A percentile compares a stretch with the other conserved stretches of the same genome.
phyloP scores from a whole-genome alignment of 495 filamentous ascomycete genomes.

The Barbatosphaeria neglecta region DNA sequence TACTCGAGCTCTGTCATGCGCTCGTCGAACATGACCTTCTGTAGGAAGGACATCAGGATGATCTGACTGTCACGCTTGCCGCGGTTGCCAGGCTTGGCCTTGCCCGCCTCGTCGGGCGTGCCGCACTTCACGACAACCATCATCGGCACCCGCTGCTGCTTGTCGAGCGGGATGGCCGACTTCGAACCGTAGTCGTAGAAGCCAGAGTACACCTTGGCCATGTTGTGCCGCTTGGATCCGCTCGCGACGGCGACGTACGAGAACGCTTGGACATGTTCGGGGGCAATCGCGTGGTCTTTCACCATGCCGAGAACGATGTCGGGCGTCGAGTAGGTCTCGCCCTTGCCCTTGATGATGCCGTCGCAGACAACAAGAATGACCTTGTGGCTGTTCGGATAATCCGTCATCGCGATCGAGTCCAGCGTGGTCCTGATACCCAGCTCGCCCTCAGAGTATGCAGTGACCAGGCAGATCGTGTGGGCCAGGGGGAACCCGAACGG shows the following conservation, averaged over 20 bases:
- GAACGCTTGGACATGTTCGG: slow-evolving; percentile 72
- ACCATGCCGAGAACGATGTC: slow-evolving; percentile 90
- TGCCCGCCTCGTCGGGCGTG: slow-evolving; percentile 70
- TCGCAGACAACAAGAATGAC: slow-evolving; percentile 93
- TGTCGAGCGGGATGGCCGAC: slow-evolving; percentile 66
- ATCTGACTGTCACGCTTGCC: slow-evolving; percentile 99
- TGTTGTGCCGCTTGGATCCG: slow-evolving; percentile 95
- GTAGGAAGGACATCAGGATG: slow-evolving; percentile 97
- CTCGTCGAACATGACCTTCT: slow-evolving; percentile 99
- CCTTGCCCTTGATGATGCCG: slow-evolving; percentile 93
- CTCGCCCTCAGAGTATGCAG: slow-evolving; percentile 94
- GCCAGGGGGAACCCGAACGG: slow-evolving; percentile 92
- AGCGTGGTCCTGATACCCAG: slow-evolving; percentile 86
- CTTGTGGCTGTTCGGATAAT: slow-evolving; percentile 99
- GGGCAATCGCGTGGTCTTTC: slow-evolving; percentile 71
- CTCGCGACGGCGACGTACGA: slow-evolving; percentile 96
- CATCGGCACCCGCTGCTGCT: slow-evolving; percentile 98
- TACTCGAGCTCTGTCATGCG: slow-evolving; percentile 99
- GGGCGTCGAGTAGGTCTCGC: slow-evolving; percentile 77
- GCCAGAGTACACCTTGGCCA: slow-evolving; percentile 95
- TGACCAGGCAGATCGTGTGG: slow-evolving; percentile 88
- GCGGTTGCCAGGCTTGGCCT: slow-evolving; percentile 86
- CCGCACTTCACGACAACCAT: slow-evolving; percentile 95
- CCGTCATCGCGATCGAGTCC: slow-evolving; percentile 93
- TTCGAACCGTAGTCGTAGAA: slow-evolving; percentile 93